Evolutionary conservation across 257 asterid genomes (phyloP), one percentile per base, ranked within the genome.

Genomic region (Anisodus tanguticus): DNA sequence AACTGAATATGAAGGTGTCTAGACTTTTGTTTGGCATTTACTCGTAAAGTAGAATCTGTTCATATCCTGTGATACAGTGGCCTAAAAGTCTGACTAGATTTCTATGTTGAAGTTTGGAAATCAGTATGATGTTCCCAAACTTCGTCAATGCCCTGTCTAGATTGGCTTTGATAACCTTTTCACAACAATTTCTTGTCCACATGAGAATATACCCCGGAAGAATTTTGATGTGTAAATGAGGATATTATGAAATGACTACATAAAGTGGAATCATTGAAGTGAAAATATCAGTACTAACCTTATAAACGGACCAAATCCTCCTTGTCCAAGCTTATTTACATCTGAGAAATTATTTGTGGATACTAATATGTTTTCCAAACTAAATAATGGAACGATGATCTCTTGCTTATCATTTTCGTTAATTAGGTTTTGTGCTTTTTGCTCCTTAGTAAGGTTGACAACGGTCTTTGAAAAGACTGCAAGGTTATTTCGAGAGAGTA

Each of bases 121-220:
- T 82, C 31, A 82, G 55, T 11, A 19, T 67, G 72, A 82, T 88
- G 10, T 86, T 88, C 35, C 57, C 58, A 15, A 88, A 88, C 26
- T 62, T 88, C 89, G 3, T 83, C 67, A 26, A 81, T 60, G 26
- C 91, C 91, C 70, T 88, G 89, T 7, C 59, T 83, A 5, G 89
- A 84, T 19, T 74, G 41, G 26, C 55, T 79, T 22, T 72, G 86
- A 83, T 67, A 88, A 81, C 45, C 91, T 83, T 81, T 88, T 88
- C 45, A 88, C 88, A 12, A 89, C 89, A n/a, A 88, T 74, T 79
- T 85, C 89, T 80, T 83, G 77, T 67, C 86, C 88, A 0, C 51
- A 81, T 4, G 85, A 83, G 6, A 85, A 85, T 35, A 3, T 74
- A 43, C 88, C 91, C 91, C 86, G 84, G 6, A 26, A 47, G 63